Conservation (phyloP, 2,329 filamentous ascomycete genomes). For the Phyllosticta citribraziliensis region DNA sequence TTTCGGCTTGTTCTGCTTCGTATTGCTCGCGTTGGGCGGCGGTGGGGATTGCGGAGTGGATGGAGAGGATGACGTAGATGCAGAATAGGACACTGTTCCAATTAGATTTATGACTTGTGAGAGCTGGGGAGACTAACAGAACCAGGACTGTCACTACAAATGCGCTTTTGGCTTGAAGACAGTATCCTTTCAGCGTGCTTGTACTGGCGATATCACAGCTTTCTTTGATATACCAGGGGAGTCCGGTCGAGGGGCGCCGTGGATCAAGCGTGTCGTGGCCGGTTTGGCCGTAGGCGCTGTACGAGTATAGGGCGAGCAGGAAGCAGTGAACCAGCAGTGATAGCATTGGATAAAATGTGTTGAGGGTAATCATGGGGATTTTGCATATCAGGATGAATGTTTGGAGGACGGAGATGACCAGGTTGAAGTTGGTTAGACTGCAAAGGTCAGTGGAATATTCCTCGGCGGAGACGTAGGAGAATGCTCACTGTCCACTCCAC, state of each 20-base stretch:
- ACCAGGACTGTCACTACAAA: constrained; percentile 57
- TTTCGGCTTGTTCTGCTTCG: constrained; percentile 12
- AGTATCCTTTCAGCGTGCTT: constrained; percentile 47
- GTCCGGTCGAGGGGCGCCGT: constrained; percentile 48
- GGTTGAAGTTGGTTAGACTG: constrained; percentile 66
- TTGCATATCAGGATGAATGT: constrained; percentile 69
- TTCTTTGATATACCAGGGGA: constrained; percentile 67
- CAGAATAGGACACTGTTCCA: constrained; percentile 48
- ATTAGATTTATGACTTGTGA: constrained; percentile 5
- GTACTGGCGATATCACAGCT: constrained; percentile 53
- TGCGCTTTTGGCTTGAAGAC: constrained; percentile 56
- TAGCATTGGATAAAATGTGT: constrained; percentile 58
- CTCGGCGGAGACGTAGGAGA: background rate
- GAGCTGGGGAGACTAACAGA: constrained; percentile 46
- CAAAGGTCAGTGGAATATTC: background rate
- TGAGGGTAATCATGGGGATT: constrained; percentile 59
- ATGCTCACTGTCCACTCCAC: constrained; percentile 62
- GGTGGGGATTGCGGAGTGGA: constrained; percentile 46
- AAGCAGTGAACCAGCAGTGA: constrained; percentile 48
- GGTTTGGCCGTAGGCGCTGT: constrained; percentile 61
- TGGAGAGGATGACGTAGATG: constrained; percentile 47
- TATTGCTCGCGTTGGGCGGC: constrained; percentile 18
- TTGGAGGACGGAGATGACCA: constrained; percentile 64
- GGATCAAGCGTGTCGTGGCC: constrained; percentile 63
- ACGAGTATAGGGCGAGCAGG: constrained; percentile 53